Percentiles rank a stretch among this genome's conserved stretches.
These are phyloP conservation scores for Tetrahymena thermophila DNA, from an alignment of 73 alveolate species.

Conservation along the genomic window DNA sequence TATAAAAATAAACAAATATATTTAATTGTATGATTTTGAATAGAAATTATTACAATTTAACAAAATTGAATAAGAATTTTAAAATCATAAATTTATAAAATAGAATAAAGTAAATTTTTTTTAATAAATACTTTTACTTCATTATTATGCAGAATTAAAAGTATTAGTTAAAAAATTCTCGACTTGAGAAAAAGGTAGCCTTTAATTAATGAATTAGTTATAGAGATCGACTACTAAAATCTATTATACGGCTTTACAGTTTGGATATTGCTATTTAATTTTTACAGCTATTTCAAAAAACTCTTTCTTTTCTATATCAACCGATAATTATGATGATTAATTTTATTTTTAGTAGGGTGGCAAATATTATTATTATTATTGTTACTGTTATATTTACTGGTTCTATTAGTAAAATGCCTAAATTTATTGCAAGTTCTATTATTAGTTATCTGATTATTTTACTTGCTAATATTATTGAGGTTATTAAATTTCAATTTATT, in stretches of 20 bases:
- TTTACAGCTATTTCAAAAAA: background rate
- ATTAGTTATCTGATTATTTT: background rate
- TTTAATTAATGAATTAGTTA: background rate
- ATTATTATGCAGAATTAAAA: background rate
- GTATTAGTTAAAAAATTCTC: background rate
- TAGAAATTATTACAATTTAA: too few relatives aligned
- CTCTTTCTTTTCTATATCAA: background rate
- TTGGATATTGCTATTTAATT: background rate
- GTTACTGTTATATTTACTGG: too few relatives aligned
- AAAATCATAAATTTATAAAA: too few relatives aligned
- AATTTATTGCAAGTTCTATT: background rate
- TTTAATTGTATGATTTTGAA: too few relatives aligned
- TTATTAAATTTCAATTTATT: background rate
- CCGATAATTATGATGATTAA: background rate
- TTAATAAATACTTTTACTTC: background rate
- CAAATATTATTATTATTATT: background rate
- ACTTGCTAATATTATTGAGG: background rate
- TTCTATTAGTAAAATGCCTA: background rate
- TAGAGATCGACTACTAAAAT: background rate
- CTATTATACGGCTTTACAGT: background rate
- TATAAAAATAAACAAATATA: too few relatives aligned
- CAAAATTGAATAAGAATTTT: too few relatives aligned
- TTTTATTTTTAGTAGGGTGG: background rate
- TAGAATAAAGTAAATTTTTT: too few relatives aligned
- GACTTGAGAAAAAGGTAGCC: background rate